These are phyloP conservation scores for Neurospora discreta DNA, from an alignment of 495 filamentous ascomycete genomes.

Conservation along the genomic window DNA sequence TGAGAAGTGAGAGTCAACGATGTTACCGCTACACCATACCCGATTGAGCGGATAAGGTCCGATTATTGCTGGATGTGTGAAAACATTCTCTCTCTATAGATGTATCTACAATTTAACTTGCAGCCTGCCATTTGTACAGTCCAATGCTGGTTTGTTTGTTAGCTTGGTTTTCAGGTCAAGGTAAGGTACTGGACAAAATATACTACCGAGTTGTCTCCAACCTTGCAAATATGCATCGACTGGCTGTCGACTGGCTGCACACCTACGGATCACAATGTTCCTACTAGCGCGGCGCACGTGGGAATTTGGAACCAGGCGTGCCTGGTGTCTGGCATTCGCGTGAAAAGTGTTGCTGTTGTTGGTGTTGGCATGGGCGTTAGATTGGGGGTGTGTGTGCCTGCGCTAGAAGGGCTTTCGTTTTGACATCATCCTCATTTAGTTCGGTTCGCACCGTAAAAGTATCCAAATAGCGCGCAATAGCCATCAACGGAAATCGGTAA, in stretches of 20 bases:
- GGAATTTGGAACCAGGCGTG: not conserved
- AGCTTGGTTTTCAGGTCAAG: too few species aligned
- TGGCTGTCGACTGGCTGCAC: too few species aligned
- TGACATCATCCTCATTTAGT: not conserved
- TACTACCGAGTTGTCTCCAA: too few species aligned
- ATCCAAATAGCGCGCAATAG: not conserved
- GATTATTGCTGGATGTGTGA: not conserved
- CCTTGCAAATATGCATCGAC: too few species aligned
- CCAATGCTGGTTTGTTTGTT: too few species aligned
- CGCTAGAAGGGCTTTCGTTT: not conserved
- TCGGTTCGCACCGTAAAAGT: not conserved
- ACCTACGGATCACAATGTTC: too few species aligned
- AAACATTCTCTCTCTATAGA: not conserved
- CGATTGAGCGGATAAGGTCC: not conserved
- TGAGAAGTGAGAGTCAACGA: not conserved
- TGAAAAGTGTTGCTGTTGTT: too few species aligned
- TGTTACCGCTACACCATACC: not conserved
- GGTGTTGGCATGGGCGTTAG: not conserved
- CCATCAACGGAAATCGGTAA: not conserved
- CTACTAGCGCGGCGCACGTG: too few species aligned
- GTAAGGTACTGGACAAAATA: too few species aligned
- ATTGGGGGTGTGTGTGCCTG: not conserved
- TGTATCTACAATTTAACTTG: fast-evolving
- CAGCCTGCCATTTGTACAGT: not conserved
- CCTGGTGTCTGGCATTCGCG: not conserved